phyloP scores from a whole-genome alignment of 2,329 filamentous ascomycete species.

The Fusarium kyushuense region DNA sequence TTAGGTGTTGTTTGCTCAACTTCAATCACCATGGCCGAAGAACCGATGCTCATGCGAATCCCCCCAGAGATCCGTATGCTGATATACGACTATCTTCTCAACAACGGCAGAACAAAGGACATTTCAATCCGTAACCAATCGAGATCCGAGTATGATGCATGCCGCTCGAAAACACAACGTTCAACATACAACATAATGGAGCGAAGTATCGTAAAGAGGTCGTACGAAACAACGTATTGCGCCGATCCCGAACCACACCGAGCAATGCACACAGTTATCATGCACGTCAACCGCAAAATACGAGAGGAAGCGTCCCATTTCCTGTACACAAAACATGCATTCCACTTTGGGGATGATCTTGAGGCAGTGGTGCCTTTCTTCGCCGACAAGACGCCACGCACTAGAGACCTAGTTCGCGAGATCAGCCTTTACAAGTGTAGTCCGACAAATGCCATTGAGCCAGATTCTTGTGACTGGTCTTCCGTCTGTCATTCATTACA shows the following conservation, averaged over 20 bases:
- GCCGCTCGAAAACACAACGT: conserved; percentile 43
- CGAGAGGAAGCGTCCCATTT: conserved; percentile 67
- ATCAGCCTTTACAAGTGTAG: conserved; percentile 67
- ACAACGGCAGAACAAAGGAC: conserved; percentile 54
- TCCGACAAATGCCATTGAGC: conserved; percentile 56
- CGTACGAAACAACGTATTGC: conserved; percentile 66
- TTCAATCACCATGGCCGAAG: conserved; percentile 34
- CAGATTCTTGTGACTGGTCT: conserved; percentile 64
- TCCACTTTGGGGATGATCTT: conserved; percentile 70
- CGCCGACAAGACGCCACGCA: conserved; percentile 63
- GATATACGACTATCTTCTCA: conserved; percentile 60
- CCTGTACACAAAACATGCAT: conserved; percentile 67
- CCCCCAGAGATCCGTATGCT: conserved; percentile 59
- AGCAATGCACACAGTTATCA: conserved; percentile 58
- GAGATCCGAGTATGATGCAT: conserved; percentile 40
- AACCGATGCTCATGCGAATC: conserved; percentile 50
- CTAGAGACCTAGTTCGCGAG: conserved; percentile 60
- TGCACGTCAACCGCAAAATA: conserved; percentile 61
- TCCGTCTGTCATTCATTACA: conserved; percentile 63
- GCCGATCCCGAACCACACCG: conserved; percentile 37
- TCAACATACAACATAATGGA: conserved; percentile 58
- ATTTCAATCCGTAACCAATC: conserved; percentile 58
- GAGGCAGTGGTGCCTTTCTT: conserved; percentile 72
- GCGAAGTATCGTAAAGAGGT: conserved; percentile 55
- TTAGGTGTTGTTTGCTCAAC: background rate